Conservation (phyloP, 2,329 filamentous ascomycete genomes). For the Ustulina deusta region DNA sequence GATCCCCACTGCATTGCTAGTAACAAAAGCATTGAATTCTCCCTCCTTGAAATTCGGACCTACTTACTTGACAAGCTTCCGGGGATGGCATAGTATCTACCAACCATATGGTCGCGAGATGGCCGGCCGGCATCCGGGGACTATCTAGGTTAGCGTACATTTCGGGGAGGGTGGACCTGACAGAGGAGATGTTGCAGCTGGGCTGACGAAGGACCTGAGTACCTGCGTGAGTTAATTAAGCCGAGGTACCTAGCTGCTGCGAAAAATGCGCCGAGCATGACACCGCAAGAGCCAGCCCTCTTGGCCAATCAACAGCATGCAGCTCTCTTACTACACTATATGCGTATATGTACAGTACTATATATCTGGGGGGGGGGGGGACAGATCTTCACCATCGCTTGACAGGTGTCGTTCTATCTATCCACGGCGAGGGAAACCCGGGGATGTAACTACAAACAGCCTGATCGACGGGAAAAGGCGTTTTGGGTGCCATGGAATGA, state of each 20-base stretch:
- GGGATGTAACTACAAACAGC: not conserved
- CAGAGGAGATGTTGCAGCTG: conserved; percentile 11
- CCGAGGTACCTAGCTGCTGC: conserved; percentile 4
- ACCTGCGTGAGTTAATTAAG: not conserved
- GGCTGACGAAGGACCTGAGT: conserved; percentile 1
- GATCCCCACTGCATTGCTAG: not conserved
- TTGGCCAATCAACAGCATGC: not conserved
- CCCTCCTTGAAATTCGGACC: not conserved
- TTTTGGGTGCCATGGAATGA: not conserved
- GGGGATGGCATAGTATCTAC: not conserved
- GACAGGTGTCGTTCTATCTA: not conserved
- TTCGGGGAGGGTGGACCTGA: not conserved
- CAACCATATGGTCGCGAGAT: conserved; percentile 13
- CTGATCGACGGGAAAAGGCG: not conserved
- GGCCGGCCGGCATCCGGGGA: conserved; percentile 8
- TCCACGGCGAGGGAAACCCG: not conserved
- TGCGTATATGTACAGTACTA: too few relatives aligned
- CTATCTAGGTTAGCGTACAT: not conserved
- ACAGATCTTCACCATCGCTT: not conserved
- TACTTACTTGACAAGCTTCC: conserved; percentile 5
- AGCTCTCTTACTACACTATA: not conserved
- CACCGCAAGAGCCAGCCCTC: not conserved
- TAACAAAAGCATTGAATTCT: not conserved
- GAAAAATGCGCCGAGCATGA: conserved; percentile 3
- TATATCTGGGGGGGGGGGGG: too few relatives aligned